phyloP scores from a whole-genome alignment of 805 yeast species.

The Candida nanaspora region DNA sequence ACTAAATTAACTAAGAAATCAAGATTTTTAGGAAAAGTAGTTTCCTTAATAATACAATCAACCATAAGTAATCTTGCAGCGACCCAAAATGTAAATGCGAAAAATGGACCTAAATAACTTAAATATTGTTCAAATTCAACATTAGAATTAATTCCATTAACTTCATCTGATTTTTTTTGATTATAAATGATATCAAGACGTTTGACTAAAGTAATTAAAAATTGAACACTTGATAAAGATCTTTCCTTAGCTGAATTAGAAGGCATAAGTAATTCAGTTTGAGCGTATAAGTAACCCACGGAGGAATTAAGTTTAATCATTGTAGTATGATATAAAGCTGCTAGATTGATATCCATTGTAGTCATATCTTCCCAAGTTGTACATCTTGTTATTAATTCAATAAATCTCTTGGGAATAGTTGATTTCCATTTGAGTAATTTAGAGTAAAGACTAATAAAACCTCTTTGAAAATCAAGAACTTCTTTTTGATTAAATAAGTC shows the following conservation, averaged over 20 bases:
- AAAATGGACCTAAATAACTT: slow-evolving; percentile 22
- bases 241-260: slow-evolving; percentile 13
- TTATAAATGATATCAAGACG: slow-evolving; percentile 2
- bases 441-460: slow-evolving; percentile 10
- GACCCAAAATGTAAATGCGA: slow-evolving; percentile 27
- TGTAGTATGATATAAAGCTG: slow-evolving; percentile 13
- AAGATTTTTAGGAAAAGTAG: slow-evolving; percentile 2
- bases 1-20: slow-evolving; percentile 12
- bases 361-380: slow-evolving; percentile 6
- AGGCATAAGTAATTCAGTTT: slow-evolving; percentile 13
- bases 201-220: slow-evolving; percentile 7
- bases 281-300: slow-evolving; percentile 18
- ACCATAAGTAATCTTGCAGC: slow-evolving; percentile 26
- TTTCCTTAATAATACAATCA: slow-evolving; percentile 14
- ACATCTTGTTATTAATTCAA: slow-evolving; percentile 3
- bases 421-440: slow-evolving; percentile 11
- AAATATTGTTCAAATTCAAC: not conserved
- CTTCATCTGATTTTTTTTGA: slow-evolving; percentile 3
- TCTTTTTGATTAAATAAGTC: slow-evolving; percentile 9
- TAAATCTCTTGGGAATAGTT: slow-evolving; percentile 8
- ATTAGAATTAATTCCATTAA: not conserved
- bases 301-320: slow-evolving; percentile 19
- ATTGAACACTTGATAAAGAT: slow-evolving; percentile 9
- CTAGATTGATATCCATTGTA: slow-evolving; percentile 6
- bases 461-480: slow-evolving; percentile 10